Conservation (phyloP, 805 yeast species). For the Saccharomycopsis sp. region DNA sequence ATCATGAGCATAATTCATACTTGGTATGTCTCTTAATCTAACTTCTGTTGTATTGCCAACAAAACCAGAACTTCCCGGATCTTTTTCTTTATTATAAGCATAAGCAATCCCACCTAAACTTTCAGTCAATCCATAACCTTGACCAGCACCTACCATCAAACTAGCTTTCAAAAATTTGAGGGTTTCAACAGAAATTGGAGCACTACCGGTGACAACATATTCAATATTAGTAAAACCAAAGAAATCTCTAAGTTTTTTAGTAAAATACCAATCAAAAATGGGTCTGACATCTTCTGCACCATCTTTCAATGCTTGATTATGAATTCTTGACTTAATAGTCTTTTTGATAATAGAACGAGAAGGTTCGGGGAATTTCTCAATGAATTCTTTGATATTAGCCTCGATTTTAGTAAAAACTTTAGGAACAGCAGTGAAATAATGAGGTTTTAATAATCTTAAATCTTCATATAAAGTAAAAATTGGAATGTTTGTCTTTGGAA, state of each 20-base stretch:
- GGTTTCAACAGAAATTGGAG: slow-evolving; percentile 49
- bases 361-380: slow-evolving; percentile 20
- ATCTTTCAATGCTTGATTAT: slow-evolving; percentile 13
- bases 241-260: slow-evolving; percentile 24
- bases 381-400: slow-evolving; percentile 34
- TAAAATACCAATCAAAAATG: slow-evolving; percentile 27
- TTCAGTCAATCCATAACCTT: slow-evolving; percentile 50
- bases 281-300: slow-evolving; percentile 16
- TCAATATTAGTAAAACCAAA: slow-evolving; percentile 31
- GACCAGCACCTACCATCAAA: slow-evolving; percentile 34
- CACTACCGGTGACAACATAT: slow-evolving; percentile 37
- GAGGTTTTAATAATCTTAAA: slow-evolving; percentile 36
- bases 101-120: slow-evolving; percentile 36
- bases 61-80: slow-evolving; percentile 31
- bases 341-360: slow-evolving; percentile 2
- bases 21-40: slow-evolving; percentile 37
- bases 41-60: slow-evolving; percentile 36
- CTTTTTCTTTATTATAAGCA: slow-evolving; percentile 28
- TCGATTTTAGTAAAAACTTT: slow-evolving; percentile 44
- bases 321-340: slow-evolving; percentile 4
- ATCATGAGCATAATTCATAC: slow-evolving; percentile 28
- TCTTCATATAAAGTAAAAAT: slow-evolving; percentile 40
- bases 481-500: slow-evolving; percentile 30
- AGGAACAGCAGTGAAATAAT: slow-evolving; percentile 39
- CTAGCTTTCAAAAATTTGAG: slow-evolving; percentile 43